Conservation (phyloP, 371 early-diverging fungal species). For the Lichtheimia corymbifera region DNA sequence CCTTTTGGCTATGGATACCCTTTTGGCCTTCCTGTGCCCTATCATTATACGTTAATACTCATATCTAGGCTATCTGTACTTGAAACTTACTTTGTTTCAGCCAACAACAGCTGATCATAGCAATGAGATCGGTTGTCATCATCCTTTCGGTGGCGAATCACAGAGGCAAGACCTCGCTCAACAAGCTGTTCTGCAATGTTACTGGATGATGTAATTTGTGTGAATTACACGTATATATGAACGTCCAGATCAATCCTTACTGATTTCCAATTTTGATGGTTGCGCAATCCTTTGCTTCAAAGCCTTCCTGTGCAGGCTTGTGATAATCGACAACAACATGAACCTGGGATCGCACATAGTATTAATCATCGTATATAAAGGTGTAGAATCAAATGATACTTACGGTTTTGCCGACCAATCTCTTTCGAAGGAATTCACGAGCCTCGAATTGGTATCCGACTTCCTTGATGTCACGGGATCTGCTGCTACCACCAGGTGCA, state of each 20-base stretch:
- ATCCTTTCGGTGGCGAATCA: constrained; percentile 83
- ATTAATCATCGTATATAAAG: background rate
- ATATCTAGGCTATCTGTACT: background rate
- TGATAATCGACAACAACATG: constrained; percentile 85
- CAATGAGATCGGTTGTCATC: constrained; percentile 85
- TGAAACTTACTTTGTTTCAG: constrained; percentile 66
- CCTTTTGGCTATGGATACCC: constrained; percentile 82
- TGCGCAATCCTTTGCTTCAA: constrained; percentile 87
- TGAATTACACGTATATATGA: background rate
- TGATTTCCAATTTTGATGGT: constrained; percentile 68
- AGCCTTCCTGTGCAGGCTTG: constrained; percentile 87
- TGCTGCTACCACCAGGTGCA: constrained; percentile 42
- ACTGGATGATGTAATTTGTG: background rate
- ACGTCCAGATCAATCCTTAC: constrained; percentile 8
- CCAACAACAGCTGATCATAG: constrained; percentile 85
- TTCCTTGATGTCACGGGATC: constrained; percentile 74
- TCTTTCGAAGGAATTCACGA: constrained; percentile 83
- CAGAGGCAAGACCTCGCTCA: constrained; percentile 78
- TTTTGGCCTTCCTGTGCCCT: constrained; percentile 69
- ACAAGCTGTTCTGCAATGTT: constrained; percentile 84
- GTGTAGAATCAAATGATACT: background rate
- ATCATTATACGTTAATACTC: background rate
- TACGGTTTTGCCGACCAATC: constrained; percentile 83
- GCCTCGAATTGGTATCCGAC: constrained; percentile 89
- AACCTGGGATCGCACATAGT: constrained; percentile 32